phyloP scores from a whole-genome alignment of 345 rosid genomes.

The Erysimum cheiranthoides region DNA sequence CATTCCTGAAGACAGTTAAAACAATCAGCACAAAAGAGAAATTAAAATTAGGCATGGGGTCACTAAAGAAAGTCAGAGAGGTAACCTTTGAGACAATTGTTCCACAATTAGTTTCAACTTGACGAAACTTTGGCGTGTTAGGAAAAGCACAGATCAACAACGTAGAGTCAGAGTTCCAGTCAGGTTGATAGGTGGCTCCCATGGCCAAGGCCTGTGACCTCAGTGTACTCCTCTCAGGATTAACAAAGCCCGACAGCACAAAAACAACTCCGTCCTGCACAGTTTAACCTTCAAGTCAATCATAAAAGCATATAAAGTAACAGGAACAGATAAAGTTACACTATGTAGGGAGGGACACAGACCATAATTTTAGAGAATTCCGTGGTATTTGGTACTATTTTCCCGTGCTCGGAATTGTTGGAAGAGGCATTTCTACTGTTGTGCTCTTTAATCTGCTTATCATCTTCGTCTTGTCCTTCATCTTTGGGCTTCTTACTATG shows the following conservation, averaged over 20 bases:
- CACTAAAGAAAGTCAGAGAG: background rate
- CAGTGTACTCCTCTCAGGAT: conserved; percentile 80
- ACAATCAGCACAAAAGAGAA: conserved; percentile 25
- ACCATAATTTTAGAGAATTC: conserved; percentile 72
- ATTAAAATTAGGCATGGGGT: background rate
- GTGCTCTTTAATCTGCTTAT: conserved; percentile 18
- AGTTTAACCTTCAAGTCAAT: conserved; percentile 21
- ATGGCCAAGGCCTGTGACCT: conserved; percentile 83
- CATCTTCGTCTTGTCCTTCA: conserved; percentile 15
- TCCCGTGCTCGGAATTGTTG: conserved; percentile 1
- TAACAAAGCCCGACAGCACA: conserved; percentile 85
- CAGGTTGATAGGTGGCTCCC: conserved; percentile 85
- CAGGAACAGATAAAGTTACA: background rate
- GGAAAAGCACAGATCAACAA: conserved; percentile 85
- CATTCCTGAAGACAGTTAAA: conserved; percentile 62
- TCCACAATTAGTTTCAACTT: conserved; percentile 74
- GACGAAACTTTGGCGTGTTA: conserved; percentile 91
- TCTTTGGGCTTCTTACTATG: conserved; percentile 46
- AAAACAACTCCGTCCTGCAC: conserved; percentile 88
- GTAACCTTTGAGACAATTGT: conserved; percentile 82
- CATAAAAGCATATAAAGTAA: conserved; percentile 34
- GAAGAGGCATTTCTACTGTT: conserved; percentile 29
- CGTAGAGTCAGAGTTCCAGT: conserved; percentile 83
- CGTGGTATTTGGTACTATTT: background rate
- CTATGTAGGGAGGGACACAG: conserved; percentile 14